Conservation (phyloP, 371 early-diverging fungal genomes). For the Mortierella sp. region DNA sequence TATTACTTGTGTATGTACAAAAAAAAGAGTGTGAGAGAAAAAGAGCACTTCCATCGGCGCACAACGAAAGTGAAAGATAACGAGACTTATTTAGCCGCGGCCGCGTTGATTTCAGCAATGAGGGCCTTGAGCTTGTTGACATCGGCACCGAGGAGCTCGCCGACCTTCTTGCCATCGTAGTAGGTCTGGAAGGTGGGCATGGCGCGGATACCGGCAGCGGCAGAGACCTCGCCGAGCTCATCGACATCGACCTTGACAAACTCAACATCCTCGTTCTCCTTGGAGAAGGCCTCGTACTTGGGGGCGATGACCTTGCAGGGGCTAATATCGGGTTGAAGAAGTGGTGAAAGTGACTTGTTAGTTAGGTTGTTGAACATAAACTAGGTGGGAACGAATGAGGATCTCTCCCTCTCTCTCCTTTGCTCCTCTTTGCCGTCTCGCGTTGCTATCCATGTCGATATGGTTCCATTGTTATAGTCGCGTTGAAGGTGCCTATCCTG, state of each 20-base stretch:
- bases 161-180: constrained; percentile 78
- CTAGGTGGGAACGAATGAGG: not conserved
- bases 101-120: not conserved
- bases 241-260: constrained; percentile 93
- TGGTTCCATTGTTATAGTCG: not conserved
- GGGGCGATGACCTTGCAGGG: constrained; percentile 94
- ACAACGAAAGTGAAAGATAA: no score
- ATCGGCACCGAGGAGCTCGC: constrained; percentile 83
- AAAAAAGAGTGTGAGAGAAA: not conserved
- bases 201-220: constrained; percentile 76
- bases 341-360: not conserved
- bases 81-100: constrained; percentile 10
- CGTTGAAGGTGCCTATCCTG: not conserved
- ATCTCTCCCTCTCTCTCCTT: not conserved
- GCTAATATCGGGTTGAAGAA: constrained; percentile 44
- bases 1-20: constrained; percentile 10
- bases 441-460: not conserved
- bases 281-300: constrained; percentile 71
- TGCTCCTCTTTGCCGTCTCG: not conserved
- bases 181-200: constrained; percentile 95
- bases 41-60: not conserved
- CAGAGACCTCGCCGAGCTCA: constrained; percentile 77
- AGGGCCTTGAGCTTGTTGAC: constrained; percentile 19
- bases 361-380: not conserved
- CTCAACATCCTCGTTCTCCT: constrained; percentile 60